Evolutionary conservation across 2,329 filamentous ascomycete species (phyloP).

Genomic region (Conoideocrella luteorostrata): DNA sequence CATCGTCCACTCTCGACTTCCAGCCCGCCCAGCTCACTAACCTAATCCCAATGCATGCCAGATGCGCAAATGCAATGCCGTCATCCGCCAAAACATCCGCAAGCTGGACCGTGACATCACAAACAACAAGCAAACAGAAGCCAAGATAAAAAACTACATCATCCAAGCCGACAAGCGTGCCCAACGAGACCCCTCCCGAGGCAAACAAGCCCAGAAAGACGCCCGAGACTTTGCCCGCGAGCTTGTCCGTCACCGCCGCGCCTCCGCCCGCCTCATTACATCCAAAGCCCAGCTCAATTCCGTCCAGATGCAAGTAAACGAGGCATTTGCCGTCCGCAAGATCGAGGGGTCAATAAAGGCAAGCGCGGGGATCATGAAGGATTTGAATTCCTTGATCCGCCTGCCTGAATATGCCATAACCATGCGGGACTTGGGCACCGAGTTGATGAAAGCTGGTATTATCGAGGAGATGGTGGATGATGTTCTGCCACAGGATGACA

Average conservation of each 20-base stretch:
- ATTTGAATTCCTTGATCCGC: constrained; percentile 80
- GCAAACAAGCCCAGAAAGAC: constrained; percentile 73
- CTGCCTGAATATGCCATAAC: constrained; percentile 81
- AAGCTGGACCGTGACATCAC: constrained; percentile 91
- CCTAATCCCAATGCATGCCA: constrained; percentile 28
- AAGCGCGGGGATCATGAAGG: constrained; percentile 91
- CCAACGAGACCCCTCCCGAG: constrained; percentile 70
- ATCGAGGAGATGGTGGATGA: constrained; percentile 97
- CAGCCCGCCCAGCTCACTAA: constrained; percentile 5
- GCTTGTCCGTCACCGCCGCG: constrained; percentile 74
- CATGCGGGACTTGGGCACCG: constrained; percentile 80
- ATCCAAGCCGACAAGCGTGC: constrained; percentile 74
- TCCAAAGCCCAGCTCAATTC: constrained; percentile 87
- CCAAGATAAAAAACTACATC: constrained; percentile 80
- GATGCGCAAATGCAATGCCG: constrained; percentile 91
- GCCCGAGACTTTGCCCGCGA: constrained; percentile 84
- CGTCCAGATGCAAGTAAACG: constrained; percentile 95
- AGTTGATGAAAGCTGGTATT: constrained; percentile 90
- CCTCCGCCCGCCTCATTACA: constrained; percentile 68
- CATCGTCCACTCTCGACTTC: neutral
- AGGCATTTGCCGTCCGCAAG: constrained; percentile 90
- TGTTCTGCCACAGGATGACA: constrained; percentile 67
- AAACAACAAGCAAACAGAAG: constrained; percentile 70
- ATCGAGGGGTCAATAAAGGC: constrained; percentile 88
- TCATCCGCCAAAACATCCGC: constrained; percentile 84